These are phyloP conservation scores for Climacium dendroides DNA, from an alignment of 225 moss, liverwort and hornwort genomes.

Conservation along the genomic window DNA sequence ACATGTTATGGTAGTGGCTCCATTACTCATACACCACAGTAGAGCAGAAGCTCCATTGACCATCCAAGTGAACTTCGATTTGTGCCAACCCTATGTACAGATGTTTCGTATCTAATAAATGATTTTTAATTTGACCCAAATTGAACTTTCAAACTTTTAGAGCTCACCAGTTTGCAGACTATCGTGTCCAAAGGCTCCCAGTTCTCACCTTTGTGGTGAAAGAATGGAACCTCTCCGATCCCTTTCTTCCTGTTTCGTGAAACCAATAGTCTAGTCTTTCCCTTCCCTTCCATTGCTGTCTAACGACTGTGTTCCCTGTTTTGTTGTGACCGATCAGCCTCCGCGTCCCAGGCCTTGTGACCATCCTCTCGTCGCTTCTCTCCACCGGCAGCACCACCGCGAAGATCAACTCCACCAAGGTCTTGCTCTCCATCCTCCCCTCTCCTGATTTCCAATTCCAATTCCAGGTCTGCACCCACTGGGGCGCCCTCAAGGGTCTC, in stretches of 20 bases:
- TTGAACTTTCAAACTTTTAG: neutral
- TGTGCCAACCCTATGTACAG: neutral
- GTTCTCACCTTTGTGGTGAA: neutral
- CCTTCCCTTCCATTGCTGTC: neutral
- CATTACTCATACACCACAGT: neutral
- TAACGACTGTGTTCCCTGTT: neutral
- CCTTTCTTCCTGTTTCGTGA: neutral
- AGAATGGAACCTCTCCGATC: neutral
- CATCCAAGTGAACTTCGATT: neutral
- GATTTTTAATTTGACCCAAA: neutral
- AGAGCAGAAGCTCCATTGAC: neutral
- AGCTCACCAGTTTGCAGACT: neutral
- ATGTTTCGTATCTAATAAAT: neutral
- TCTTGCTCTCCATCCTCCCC: constrained; percentile 6
- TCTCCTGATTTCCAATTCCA: constrained; percentile 2
- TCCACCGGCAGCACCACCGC: constrained; percentile 16
- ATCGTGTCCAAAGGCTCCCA: neutral
- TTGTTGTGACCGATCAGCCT: neutral
- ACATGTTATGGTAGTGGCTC: neutral
- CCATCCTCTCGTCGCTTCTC: constrained; percentile 30
- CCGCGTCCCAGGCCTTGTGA: constrained; percentile 14
- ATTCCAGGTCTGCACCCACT: constrained; percentile 2
- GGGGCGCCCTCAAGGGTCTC: constrained; percentile 33
- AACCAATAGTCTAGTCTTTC: neutral
- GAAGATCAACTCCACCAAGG: constrained; percentile 17